Percentiles rank a stretch among this genome's conserved stretches.
Evolutionary conservation across 2,329 filamentous ascomycete species (phyloP).

Genomic region (Phaeosphaeriaceae sp.): DNA sequence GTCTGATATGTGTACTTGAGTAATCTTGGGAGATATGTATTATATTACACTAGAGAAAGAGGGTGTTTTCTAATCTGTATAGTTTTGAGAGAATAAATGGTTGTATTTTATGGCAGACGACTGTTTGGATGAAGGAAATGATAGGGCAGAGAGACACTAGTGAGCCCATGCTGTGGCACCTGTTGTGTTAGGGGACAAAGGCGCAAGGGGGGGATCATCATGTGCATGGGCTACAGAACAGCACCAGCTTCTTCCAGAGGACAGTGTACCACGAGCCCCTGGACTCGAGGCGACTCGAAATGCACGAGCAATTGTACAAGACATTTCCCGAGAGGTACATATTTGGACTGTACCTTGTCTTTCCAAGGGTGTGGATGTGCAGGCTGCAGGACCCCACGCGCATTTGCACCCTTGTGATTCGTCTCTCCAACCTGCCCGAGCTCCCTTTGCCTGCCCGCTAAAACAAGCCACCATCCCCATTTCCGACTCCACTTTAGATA

Average conservation of each 20-base stretch:
- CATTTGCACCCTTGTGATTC: slow-evolving; percentile 2
- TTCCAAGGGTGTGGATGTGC: background rate
- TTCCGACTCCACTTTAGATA: slow-evolving; percentile 39
- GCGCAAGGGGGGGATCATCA: background rate
- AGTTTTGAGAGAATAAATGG: too few species aligned
- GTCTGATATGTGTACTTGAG: background rate
- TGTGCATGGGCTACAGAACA: slow-evolving; percentile 3
- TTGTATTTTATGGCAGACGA: too few species aligned
- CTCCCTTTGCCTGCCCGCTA: slow-evolving; percentile 16
- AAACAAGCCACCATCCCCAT: slow-evolving; percentile 18
- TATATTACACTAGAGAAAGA: too few species aligned
- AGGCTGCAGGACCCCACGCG: slow-evolving; percentile 15
- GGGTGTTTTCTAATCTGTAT: too few species aligned
- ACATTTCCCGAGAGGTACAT: background rate
- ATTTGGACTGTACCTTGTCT: too few species aligned
- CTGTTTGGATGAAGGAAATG: too few species aligned
- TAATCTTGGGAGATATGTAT: too few species aligned
- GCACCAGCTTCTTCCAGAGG: slow-evolving; percentile 1
- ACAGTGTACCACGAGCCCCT: slow-evolving; percentile 2
- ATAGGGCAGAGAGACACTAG: too few species aligned
- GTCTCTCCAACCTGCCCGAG: slow-evolving; percentile 8
- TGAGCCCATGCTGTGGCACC: background rate
- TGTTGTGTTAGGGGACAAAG: background rate
- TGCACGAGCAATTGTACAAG: slow-evolving; percentile 5
- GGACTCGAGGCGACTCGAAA: slow-evolving; percentile 4